Evolutionary conservation across 805 yeast species (phyloP).

Genomic region (Wickerhamomyces chambardii): DNA sequence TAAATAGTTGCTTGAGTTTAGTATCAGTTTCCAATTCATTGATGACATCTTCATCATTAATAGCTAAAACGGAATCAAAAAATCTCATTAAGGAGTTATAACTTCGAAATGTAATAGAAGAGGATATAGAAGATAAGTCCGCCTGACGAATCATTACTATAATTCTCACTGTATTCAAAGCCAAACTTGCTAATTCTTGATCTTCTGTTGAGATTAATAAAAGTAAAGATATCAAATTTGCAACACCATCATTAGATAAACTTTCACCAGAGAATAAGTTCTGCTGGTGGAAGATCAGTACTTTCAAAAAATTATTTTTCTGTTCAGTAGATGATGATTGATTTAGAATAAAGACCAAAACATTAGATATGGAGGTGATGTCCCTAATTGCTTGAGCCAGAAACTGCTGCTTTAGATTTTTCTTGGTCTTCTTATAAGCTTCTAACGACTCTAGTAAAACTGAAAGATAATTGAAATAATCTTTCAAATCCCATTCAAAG

Average conservation of each 20-base stretch:
- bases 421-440: conserved; percentile 10
- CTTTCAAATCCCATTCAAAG: conserved; percentile 16
- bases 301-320: conserved; percentile 19
- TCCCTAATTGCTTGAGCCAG: conserved; percentile 10
- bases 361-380: conserved; percentile 8
- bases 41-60: conserved; percentile 20
- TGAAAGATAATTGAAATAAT: conserved; percentile 16
- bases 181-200: conserved; percentile 8
- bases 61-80: conserved; percentile 13
- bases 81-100: conserved; percentile 12
- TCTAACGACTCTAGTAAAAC: conserved; percentile 13
- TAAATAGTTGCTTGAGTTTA: conserved; percentile 9
- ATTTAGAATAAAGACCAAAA: conserved; percentile 11
- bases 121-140: conserved; percentile 17
- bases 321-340: conserved; percentile 11
- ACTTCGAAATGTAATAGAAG: conserved; percentile 16
- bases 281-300: conserved; percentile 22
- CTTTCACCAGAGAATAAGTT: conserved; percentile 19
- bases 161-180: conserved; percentile 23
- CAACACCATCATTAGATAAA: conserved; percentile 23
- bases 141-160: conserved; percentile 22
- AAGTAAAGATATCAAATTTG: conserved; percentile 22
- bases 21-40: conserved; percentile 7
- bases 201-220: conserved; percentile 9
- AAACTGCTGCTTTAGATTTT: conserved; percentile 7